Evolutionary conservation across 2,329 filamentous ascomycete species (phyloP).

Genomic region (Colletotrichum brevisporum): DNA sequence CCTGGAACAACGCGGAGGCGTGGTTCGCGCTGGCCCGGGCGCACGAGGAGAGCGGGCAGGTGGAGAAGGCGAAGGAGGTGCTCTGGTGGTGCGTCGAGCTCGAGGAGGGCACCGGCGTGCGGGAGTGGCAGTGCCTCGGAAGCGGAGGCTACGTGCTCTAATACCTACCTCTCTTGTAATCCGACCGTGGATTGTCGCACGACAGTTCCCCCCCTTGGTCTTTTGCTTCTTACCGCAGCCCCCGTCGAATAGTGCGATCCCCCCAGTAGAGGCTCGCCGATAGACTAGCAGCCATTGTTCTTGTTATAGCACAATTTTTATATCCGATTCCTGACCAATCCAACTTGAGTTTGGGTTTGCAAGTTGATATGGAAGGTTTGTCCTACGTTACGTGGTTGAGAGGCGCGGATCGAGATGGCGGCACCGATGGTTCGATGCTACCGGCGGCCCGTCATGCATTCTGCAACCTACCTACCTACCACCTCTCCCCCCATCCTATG

Average conservation of each 20-base stretch:
- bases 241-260: background rate
- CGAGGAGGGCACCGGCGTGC: conserved; percentile 85
- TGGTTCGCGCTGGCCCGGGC: conserved; percentile 92
- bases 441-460: conserved; percentile 10
- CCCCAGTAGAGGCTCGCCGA: conserved; percentile 1
- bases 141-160: conserved; percentile 76
- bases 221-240: background rate
- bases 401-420: background rate
- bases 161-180: conserved; percentile 27
- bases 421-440: background rate
- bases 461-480: background rate
- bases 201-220: background rate
- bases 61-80: conserved; percentile 90
- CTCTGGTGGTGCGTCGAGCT: conserved; percentile 98
- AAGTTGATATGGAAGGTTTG: too few species aligned
- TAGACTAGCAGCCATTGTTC: conserved; percentile 1
- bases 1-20: conserved; percentile 94
- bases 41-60: conserved; percentile 88
- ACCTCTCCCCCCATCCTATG: too few species aligned
- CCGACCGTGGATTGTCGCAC: background rate
- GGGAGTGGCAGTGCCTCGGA: conserved; percentile 82
- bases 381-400: too few species aligned
- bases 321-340: background rate
- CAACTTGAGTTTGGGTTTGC: too few species aligned
- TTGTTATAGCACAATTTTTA: conserved; percentile 6